Base-by-base conservation (phyloP, 441 rosid species). In the Erodium moschatum region DNA sequence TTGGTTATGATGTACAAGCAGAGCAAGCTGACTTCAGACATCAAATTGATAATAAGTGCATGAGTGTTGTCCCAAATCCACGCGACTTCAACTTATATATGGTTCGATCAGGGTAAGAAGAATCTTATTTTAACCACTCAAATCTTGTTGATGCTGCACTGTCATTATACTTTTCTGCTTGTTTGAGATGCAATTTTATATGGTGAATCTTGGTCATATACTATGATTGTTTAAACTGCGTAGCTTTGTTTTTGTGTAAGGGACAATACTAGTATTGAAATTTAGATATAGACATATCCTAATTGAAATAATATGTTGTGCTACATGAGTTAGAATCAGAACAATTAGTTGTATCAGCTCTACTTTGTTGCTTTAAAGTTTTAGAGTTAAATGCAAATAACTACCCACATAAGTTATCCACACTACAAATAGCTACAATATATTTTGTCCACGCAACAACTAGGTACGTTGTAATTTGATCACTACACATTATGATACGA, bases 41-140 rank as follows among this genome's bases (percentile, higher is more conserved):
- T 82, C 94, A 87, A 72, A 78, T 89, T 46, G 97, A 92, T 15
- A 85, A 84, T 77, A 93, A 92, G 80, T 93, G 98, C 86, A 89
- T 93, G 98, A 90, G 97, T 54, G 86, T 90, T 64, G 84, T 87
- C 69, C 88, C 97, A 48, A 90, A 92, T 73, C 98, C 98, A 31
- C 78, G 94, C 6, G 98, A 92, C 80, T 87, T 89, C 83, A 90
- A 90, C 79, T 86, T 92, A n/a, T 92, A 87, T 76, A 87, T 92
- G 97, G 97, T 90, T 76, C 97, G 89, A 72, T 84, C 96, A 0
- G 98, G 96, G 98, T 92, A 84, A 81, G 88, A 54, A 64, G 63
- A 19, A 66, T 62, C 12, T 60, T 27, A 5, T 24, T 42, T 21
- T 21, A 15, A 6, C 12, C 0, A 12, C 65, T 11, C 5, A 15